These are phyloP conservation scores for Agrocybe praecox DNA, from an alignment of 768 basidiomycete genomes.

Conservation along the genomic window DNA sequence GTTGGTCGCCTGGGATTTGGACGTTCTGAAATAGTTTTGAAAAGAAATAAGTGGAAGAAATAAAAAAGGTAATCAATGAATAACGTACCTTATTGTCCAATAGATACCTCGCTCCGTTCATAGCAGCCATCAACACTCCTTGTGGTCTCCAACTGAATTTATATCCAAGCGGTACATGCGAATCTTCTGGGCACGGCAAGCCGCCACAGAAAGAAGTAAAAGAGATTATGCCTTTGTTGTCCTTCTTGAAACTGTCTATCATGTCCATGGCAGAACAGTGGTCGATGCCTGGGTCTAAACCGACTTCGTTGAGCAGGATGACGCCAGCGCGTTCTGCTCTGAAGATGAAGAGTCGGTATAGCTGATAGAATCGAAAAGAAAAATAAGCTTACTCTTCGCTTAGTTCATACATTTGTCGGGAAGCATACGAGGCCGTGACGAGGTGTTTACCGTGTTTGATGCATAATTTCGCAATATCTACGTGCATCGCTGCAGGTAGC, in stretches of 20 bases:
- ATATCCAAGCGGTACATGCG: constrained; percentile 76
- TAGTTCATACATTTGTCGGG: constrained; percentile 70
- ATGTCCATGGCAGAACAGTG: constrained; percentile 85
- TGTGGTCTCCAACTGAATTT: constrained; percentile 94
- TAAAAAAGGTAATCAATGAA: neutral
- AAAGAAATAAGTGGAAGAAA: neutral
- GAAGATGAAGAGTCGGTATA: neutral
- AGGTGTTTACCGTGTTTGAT: constrained; percentile 72
- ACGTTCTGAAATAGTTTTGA: neutral
- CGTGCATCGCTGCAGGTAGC: constrained; percentile 78
- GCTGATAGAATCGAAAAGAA: neutral
- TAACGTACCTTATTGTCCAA: constrained; percentile 55
- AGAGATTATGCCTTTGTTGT: constrained; percentile 60
- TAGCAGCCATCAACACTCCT: constrained; percentile 81
- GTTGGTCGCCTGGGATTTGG: constrained; percentile 37
- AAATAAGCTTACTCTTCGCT: constrained; percentile 52
- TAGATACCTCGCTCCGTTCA: constrained; percentile 71
- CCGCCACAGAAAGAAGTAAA: constrained; percentile 95
- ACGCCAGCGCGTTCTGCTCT: constrained; percentile 65
- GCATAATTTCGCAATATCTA: constrained; percentile 70
- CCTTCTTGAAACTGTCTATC: constrained; percentile 48
- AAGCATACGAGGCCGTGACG: constrained; percentile 91
- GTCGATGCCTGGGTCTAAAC: constrained; percentile 88
- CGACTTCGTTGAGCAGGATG: constrained; percentile 86
- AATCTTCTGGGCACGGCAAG: constrained; percentile 74